A percentile compares a stretch with the other conserved stretches of the same genome.
Evolutionary conservation across 805 yeast genomes (phyloP).

Genomic region (Ogataea ganodermae): DNA sequence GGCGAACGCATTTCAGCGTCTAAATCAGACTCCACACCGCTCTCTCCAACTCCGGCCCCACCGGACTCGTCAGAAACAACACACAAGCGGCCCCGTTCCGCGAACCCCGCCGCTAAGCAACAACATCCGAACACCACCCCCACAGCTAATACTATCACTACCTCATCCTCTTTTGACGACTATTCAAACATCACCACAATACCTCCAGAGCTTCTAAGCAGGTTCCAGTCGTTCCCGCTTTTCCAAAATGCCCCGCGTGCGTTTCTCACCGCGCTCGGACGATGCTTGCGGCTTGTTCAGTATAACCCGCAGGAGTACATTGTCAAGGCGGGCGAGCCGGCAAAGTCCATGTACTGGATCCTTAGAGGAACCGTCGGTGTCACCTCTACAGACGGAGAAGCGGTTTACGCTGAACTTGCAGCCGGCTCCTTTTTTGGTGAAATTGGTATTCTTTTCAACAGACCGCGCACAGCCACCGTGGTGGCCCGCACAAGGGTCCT

Average conservation of each 20-base stretch:
- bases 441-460: conserved; percentile 70
- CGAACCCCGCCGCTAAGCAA: neutral
- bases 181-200: conserved; percentile 29
- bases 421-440: conserved; percentile 79
- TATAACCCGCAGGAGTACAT: conserved; percentile 70
- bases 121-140: neutral
- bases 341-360: conserved; percentile 80
- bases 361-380: conserved; percentile 76
- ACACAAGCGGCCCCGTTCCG: neutral
- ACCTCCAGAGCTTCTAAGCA: conserved; percentile 58
- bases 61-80: neutral
- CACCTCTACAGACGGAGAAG: conserved; percentile 75
- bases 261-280: conserved; percentile 60
- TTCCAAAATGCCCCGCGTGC: conserved; percentile 67
- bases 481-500: conserved; percentile 67
- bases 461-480: conserved; percentile 80
- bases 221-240: conserved; percentile 60
- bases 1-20: conserved; percentile 4
- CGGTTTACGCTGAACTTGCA: conserved; percentile 66
- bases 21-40: neutral
- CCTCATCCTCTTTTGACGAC: conserved; percentile 9
- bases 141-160: neutral
- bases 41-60: neutral
- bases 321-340: conserved; percentile 70
- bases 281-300: conserved; percentile 58